phyloP scores from a whole-genome alignment of 2,329 filamentous ascomycete genomes.

The Trichoderma citrinoviride region DNA sequence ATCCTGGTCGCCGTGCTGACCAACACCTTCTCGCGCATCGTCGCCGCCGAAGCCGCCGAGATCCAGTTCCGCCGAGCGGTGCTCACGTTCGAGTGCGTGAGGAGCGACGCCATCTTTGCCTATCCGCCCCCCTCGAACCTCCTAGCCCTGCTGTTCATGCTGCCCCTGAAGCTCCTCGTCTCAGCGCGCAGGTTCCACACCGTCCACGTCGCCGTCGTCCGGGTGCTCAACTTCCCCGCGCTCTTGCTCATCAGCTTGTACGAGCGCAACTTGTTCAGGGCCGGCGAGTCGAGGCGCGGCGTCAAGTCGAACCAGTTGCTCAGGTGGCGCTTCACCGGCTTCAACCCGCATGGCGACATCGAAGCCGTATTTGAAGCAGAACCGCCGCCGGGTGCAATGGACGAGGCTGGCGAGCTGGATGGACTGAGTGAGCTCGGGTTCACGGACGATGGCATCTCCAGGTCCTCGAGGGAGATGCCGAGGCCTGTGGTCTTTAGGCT shows the following conservation, averaged over 20 bases:
- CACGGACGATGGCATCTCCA: slow-evolving; percentile 34
- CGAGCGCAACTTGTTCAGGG: slow-evolving; percentile 45
- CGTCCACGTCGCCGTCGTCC: slow-evolving; percentile 64
- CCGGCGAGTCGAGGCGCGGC: slow-evolving; percentile 42
- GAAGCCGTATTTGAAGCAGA: slow-evolving; percentile 57
- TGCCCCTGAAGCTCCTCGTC: slow-evolving; percentile 63
- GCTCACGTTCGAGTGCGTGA: slow-evolving; percentile 71
- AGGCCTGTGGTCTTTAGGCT: slow-evolving; percentile 17
- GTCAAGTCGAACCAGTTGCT: slow-evolving; percentile 27
- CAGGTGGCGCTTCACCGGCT: slow-evolving; percentile 46
- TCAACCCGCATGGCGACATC: slow-evolving; percentile 58
- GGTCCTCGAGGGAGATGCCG: slow-evolving; percentile 29
- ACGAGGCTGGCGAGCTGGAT: slow-evolving; percentile 36
- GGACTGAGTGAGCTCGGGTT: slow-evolving; percentile 36
- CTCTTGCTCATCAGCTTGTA: slow-evolving; percentile 59
- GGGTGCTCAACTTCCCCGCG: slow-evolving; percentile 61
- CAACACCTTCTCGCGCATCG: slow-evolving; percentile 69
- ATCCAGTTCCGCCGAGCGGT: slow-evolving; percentile 70
- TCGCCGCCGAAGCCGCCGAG: slow-evolving; percentile 66
- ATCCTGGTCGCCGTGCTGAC: slow-evolving; percentile 72
- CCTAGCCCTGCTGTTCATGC: slow-evolving; percentile 58
- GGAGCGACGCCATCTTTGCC: slow-evolving; percentile 67
- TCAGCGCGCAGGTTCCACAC: slow-evolving; percentile 66
- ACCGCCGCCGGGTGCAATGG: slow-evolving; percentile 48
- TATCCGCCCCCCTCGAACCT: slow-evolving; percentile 71